A percentile compares a stretch with the other conserved stretches of the same genome.
phyloP scores from a whole-genome alignment of 139 green algal species.

The Zygnema cylindricum region DNA sequence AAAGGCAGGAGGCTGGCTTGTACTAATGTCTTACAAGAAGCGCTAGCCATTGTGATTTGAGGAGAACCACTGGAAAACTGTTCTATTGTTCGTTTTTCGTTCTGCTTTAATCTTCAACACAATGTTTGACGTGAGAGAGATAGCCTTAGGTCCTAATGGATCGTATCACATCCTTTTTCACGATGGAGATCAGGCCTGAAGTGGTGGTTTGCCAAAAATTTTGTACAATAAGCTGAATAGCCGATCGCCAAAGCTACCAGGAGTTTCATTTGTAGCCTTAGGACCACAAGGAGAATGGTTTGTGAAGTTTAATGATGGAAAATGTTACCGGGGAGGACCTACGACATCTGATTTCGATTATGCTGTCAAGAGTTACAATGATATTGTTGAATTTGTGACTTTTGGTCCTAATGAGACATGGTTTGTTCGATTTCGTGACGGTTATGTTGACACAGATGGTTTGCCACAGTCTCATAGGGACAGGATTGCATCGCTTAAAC shows the following conservation, averaged over 20 bases:
- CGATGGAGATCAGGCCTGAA: background rate
- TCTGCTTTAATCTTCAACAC: too few relatives aligned
- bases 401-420: background rate
- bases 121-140: background rate
- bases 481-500: background rate
- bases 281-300: background rate
- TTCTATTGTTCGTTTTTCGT: too few relatives aligned
- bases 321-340: background rate
- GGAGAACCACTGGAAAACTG: too few relatives aligned
- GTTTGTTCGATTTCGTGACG: background rate
- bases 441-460: background rate
- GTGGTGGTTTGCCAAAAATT: background rate
- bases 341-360: background rate
- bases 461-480: background rate
- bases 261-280: background rate
- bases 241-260: background rate
- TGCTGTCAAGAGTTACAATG: background rate
- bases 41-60: too few relatives aligned
- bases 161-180: background rate
- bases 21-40: too few relatives aligned
- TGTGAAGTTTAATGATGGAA: background rate
- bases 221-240: background rate
- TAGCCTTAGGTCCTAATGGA: background rate
- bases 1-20: too few relatives aligned
- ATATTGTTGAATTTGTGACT: background rate